Conservation (phyloP, 305 asterid species). For the Euphrasia arctica region DNA sequence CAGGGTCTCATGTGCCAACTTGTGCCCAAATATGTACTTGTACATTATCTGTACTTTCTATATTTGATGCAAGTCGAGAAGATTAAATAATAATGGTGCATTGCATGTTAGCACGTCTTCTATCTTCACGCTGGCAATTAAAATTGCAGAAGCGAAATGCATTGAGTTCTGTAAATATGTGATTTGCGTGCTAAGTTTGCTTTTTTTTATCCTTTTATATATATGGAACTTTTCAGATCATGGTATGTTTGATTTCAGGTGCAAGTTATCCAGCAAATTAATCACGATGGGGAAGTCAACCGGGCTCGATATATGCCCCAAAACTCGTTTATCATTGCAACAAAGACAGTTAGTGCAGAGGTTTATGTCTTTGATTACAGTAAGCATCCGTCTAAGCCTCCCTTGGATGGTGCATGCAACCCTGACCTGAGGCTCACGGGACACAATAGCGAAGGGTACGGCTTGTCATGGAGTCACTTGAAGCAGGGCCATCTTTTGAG, state of each 20-base stretch:
- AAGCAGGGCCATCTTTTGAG: background rate
- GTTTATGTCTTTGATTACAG: slow-evolving; percentile 75
- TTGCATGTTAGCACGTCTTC: too few species aligned
- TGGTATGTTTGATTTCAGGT: background rate
- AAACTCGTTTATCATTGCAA: slow-evolving; percentile 62
- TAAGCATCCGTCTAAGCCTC: slow-evolving; percentile 81
- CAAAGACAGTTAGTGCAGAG: slow-evolving; percentile 75
- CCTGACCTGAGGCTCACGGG: background rate
- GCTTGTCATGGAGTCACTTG: background rate
- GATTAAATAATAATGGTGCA: too few species aligned
- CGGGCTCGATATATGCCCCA: slow-evolving; percentile 56
- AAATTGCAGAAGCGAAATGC: too few species aligned
- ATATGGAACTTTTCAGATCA: too few species aligned
- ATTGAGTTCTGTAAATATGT: too few species aligned
- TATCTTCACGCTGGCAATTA: too few species aligned
- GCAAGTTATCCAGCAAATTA: background rate
- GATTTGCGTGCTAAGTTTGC: too few species aligned
- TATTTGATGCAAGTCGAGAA: too few species aligned
- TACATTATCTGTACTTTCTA: too few species aligned
- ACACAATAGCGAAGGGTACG: background rate
- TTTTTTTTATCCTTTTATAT: too few species aligned
- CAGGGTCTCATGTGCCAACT: too few species aligned
- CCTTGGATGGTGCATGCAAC: slow-evolving; percentile 33
- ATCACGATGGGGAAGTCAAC: background rate
- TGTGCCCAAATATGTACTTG: too few species aligned